A percentile compares a stretch with the other conserved stretches of the same genome.
Evolutionary conservation across 2,329 filamentous ascomycete species (phyloP).

Genomic region (Proliferodiscus dingleyae): DNA sequence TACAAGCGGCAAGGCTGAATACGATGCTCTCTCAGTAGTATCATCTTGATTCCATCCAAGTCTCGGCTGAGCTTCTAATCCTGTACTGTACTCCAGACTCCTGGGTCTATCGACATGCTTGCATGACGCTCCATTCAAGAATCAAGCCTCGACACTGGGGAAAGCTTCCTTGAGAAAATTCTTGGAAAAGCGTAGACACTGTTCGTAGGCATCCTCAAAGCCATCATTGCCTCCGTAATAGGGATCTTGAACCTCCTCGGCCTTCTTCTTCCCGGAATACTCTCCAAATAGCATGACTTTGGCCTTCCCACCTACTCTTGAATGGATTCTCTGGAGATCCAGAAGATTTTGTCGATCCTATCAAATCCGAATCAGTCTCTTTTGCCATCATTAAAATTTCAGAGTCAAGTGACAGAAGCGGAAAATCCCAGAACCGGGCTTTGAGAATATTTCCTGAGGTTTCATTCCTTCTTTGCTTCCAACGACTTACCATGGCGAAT

Average conservation of each 20-base stretch:
- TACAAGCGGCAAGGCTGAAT: neutral
- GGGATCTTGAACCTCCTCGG: conserved; percentile 77
- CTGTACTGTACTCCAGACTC: neutral
- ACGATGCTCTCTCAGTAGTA: neutral
- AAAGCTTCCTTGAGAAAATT: conserved; percentile 40
- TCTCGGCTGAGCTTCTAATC: neutral
- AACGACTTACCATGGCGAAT: conserved; percentile 64
- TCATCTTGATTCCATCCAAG: neutral
- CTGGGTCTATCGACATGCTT: neutral
- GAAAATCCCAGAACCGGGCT: neutral
- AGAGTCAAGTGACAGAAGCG: neutral
- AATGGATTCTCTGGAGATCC: conserved; percentile 58
- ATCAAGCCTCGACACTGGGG: conserved; percentile 23
- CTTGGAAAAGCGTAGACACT: conserved; percentile 69
- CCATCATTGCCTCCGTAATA: conserved; percentile 86
- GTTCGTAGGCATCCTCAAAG: conserved; percentile 82
- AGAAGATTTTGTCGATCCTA: conserved; percentile 70
- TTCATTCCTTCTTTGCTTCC: neutral
- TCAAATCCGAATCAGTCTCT: neutral
- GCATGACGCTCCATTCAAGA: no score
- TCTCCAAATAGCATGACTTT: conserved; percentile 82
- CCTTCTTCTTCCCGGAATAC: conserved; percentile 59
- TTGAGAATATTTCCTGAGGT: neutral
- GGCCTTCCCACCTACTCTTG: conserved; percentile 51
- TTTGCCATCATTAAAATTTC: neutral